phyloP scores from a whole-genome alignment of 768 basidiomycete species.

The Boletus fagicola region DNA sequence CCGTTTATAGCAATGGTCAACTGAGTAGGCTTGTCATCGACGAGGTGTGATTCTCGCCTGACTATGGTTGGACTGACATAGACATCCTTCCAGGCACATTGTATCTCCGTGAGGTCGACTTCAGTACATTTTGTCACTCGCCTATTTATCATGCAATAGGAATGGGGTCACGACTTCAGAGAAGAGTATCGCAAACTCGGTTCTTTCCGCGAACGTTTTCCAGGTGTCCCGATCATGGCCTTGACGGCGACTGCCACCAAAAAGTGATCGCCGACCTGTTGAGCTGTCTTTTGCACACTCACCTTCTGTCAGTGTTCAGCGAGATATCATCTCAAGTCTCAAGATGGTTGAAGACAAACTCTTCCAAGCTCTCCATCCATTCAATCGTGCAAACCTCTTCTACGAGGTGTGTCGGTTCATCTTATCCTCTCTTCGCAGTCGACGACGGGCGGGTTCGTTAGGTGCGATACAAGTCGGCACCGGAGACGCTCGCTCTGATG shows the following conservation, averaged over 20 bases:
- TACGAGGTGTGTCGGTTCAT: constrained; percentile 57
- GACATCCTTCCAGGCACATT: constrained; percentile 59
- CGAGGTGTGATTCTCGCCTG: constrained; percentile 48
- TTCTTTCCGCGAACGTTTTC: constrained; percentile 62
- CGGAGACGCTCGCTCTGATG: constrained; percentile 55
- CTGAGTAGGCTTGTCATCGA: constrained; percentile 78
- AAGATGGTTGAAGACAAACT: constrained; percentile 56
- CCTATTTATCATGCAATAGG: constrained; percentile 39
- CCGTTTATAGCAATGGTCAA: constrained; percentile 50
- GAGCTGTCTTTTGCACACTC: background rate
- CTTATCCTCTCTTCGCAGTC: background rate
- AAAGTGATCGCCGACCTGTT: constrained; percentile 36
- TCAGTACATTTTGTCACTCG: background rate
- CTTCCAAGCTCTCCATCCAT: constrained; percentile 69
- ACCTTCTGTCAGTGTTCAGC: constrained; percentile 54
- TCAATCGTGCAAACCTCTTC: constrained; percentile 76
- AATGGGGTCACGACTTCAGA: constrained; percentile 86
- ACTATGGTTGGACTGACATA: constrained; percentile 2
- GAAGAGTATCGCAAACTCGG: constrained; percentile 72
- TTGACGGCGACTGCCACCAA: constrained; percentile 81
- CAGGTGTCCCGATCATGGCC: constrained; percentile 80
- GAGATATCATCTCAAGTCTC: constrained; percentile 68
- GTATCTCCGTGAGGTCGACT: constrained; percentile 62
- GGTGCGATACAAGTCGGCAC: constrained; percentile 63
- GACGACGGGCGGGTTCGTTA: constrained; percentile 21